A percentile compares a stretch with the other conserved stretches of the same genome.
Evolutionary conservation across 78 protist genomes (phyloP).

Genomic region (Carpediemonas membranifera): DNA sequence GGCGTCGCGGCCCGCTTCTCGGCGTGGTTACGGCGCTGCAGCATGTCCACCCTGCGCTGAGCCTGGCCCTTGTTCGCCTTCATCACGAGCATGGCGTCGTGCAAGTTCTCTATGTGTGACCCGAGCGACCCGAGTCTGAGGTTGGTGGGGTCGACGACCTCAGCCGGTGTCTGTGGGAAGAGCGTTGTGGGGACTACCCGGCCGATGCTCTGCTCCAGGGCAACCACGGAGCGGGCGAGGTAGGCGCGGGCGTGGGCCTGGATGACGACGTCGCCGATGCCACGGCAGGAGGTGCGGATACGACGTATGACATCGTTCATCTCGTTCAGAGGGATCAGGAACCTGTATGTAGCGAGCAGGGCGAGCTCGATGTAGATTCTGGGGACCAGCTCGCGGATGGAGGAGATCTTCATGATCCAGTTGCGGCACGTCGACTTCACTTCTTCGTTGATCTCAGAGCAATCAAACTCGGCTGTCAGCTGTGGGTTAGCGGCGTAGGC

Average conservation of each 20-base stretch:
- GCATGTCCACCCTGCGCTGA: too few relatives aligned
- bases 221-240: neutral
- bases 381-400: slow-evolving; percentile 79
- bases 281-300: neutral
- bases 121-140: too few relatives aligned
- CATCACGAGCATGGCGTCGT: too few relatives aligned
- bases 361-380: slow-evolving; percentile 36
- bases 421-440: slow-evolving; percentile 76
- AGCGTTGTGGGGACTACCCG: too few relatives aligned
- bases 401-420: slow-evolving; percentile 84
- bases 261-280: neutral
- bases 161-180: too few relatives aligned
- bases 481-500: neutral
- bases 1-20: too few relatives aligned
- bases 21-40: too few relatives aligned
- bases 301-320: neutral
- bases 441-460: too few relatives aligned
- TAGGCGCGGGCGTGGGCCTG: neutral
- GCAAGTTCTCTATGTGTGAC: too few relatives aligned
- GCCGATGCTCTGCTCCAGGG: neutral
- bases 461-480: too few relatives aligned
- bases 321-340: neutral
- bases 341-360: neutral
- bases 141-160: too few relatives aligned
- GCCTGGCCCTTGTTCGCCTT: too few relatives aligned